These are phyloP conservation scores for Raffaelea arxii DNA, from an alignment of 2,329 filamentous ascomycete genomes.

Conservation along the genomic window DNA sequence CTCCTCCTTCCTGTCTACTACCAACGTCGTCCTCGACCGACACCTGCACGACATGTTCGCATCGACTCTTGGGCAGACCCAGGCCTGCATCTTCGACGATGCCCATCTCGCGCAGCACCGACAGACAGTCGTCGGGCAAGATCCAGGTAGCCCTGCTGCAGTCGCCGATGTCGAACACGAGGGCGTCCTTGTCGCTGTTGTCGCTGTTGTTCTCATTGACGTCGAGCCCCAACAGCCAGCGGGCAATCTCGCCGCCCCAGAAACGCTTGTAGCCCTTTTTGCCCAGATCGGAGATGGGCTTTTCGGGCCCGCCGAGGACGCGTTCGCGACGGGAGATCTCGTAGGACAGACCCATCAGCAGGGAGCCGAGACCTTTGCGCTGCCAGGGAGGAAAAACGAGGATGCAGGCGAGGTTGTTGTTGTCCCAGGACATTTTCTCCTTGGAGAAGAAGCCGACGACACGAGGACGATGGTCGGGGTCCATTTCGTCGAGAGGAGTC, in stretches of 20 bases:
- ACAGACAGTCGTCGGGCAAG: conserved; percentile 70
- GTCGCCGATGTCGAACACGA: conserved; percentile 56
- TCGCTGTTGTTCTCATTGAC: conserved; percentile 2
- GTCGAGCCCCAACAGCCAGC: conserved; percentile 48
- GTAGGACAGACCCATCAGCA: conserved; percentile 90
- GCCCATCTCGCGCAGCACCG: conserved; percentile 70
- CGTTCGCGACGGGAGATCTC: conserved; percentile 79
- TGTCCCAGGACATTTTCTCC: conserved; percentile 98
- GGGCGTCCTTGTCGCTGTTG: conserved; percentile 20
- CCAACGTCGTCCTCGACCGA: conserved; percentile 5
- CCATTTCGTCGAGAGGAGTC: background rate
- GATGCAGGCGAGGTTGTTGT: conserved; percentile 95
- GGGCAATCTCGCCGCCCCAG: conserved; percentile 76
- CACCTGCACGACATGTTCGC: conserved; percentile 5
- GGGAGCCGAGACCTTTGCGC: conserved; percentile 73
- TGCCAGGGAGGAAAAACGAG: conserved; percentile 94
- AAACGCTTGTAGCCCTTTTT: conserved; percentile 73
- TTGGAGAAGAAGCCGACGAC: conserved; percentile 98
- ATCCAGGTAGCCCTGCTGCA: conserved; percentile 78
- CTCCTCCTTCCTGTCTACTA: background rate
- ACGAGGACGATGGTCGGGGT: conserved; percentile 13
- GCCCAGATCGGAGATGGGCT: conserved; percentile 80
- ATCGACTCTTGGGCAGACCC: conserved; percentile 23
- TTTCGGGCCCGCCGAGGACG: conserved; percentile 83
- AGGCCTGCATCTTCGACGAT: conserved; percentile 50